Percentiles rank a stretch among this genome's conserved stretches.
These are phyloP conservation scores for Arachis hypogaea DNA, from an alignment of 306 rosid genomes.

Conservation along the genomic window DNA sequence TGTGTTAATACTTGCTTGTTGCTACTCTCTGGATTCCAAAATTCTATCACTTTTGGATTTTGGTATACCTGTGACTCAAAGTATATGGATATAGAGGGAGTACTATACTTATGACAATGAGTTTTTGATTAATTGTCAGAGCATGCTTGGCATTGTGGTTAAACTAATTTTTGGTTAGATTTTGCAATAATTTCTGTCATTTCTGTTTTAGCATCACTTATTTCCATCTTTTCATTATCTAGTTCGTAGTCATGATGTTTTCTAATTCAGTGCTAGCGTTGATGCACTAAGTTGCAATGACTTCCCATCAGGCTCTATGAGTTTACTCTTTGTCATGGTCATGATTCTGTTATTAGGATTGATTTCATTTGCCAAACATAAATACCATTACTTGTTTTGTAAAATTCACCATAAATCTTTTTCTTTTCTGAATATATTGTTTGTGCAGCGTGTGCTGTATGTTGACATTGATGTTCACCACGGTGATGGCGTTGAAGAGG, in stretches of 20 bases:
- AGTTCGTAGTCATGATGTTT: background rate
- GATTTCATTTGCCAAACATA: background rate
- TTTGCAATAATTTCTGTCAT: background rate
- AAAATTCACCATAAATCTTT: background rate
- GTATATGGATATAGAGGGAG: background rate
- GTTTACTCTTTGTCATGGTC: background rate
- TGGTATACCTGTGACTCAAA: background rate
- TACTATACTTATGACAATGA: too few relatives aligned
- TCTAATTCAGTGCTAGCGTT: background rate
- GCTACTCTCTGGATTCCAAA: background rate
- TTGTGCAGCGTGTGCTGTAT: constrained; percentile 54
- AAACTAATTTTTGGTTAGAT: background rate
- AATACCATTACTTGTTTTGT: background rate
- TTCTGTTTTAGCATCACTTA: background rate
- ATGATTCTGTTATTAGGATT: background rate
- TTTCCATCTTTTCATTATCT: background rate
- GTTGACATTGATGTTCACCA: too few relatives aligned
- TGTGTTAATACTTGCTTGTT: too few relatives aligned
- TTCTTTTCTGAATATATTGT: constrained; percentile 6
- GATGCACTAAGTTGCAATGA: constrained; percentile 1
- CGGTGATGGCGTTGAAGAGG: too few relatives aligned
- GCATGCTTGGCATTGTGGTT: background rate
- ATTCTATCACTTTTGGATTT: background rate
- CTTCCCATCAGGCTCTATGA: background rate
- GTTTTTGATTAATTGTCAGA: background rate